A percentile compares a stretch with the other conserved stretches of the same genome.
Conservation (phyloP, 2,329 filamentous ascomycete genomes). For the Plenodomus lindquistii region DNA sequence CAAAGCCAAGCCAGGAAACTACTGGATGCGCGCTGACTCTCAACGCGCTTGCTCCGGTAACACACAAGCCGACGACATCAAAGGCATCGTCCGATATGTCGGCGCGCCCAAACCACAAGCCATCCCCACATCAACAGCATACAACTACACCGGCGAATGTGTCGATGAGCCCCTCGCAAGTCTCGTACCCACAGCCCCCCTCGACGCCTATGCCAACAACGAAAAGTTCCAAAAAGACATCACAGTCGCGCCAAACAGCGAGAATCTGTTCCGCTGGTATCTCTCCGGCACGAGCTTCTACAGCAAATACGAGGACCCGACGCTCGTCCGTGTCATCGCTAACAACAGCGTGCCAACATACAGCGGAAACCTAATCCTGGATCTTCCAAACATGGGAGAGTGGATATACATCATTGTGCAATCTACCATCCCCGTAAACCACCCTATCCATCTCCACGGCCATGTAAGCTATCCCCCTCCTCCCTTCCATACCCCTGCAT, state of each 20-base stretch:
- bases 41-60: conserved; percentile 60
- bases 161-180: conserved; percentile 39
- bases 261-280: conserved; percentile 47
- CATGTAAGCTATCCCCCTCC: conserved; percentile 52
- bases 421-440: conserved; percentile 28
- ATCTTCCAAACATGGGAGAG: conserved; percentile 34
- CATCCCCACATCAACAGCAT: conserved; percentile 38
- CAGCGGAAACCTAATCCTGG: conserved; percentile 37
- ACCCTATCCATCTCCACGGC: conserved; percentile 48
- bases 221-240: conserved; percentile 35
- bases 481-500: conserved; percentile 53
- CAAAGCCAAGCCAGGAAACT: conserved; percentile 41
- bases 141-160: conserved; percentile 39
- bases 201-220: conserved; percentile 24
- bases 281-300: conserved; percentile 44
- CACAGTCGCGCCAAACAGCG: conserved; percentile 26
- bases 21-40: conserved; percentile 51
- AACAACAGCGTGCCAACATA: conserved; percentile 35
- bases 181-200: conserved; percentile 37
- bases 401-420: conserved; percentile 49
- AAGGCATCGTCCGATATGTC: conserved; percentile 55
- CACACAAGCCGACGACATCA: conserved; percentile 56
- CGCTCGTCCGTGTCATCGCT: conserved; percentile 39
- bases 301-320: conserved; percentile 44
- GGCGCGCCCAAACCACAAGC: conserved; percentile 28